Evolutionary conservation across 306 rosid genomes (phyloP).

Genomic region (Quercus dentata): DNA sequence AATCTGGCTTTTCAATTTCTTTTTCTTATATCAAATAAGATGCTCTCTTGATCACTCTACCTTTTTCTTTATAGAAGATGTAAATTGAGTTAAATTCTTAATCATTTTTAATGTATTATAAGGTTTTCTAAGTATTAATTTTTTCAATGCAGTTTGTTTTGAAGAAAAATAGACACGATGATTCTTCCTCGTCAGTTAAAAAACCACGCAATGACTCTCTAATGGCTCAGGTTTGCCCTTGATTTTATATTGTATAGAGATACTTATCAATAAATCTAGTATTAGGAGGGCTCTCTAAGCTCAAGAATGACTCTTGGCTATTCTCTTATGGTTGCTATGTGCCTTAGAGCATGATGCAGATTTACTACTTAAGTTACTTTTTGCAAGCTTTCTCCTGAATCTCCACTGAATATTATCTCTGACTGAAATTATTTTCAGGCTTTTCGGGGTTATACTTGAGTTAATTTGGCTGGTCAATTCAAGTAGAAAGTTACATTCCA

Average conservation of each 20-base stretch:
- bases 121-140: background rate
- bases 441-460: background rate
- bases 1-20: background rate
- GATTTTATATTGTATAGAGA: background rate
- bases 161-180: constrained; percentile 50
- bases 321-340: background rate
- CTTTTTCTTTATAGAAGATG: background rate
- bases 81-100: background rate
- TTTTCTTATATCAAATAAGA: background rate
- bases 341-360: background rate
- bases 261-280: background rate
- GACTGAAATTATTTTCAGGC: background rate
- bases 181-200: constrained; percentile 46
- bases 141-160: constrained; percentile 50
- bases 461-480: background rate
- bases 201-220: constrained; percentile 67
- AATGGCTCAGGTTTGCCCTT: constrained; percentile 74
- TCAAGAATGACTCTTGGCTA: background rate
- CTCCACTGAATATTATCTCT: background rate
- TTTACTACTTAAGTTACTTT: background rate
- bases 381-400: background rate
- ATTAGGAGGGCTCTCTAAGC: background rate
- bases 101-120: background rate
- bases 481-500: background rate
- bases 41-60: background rate